Conservation (phyloP, 139 green algal species). For the Ostreobium quekettii region DNA sequence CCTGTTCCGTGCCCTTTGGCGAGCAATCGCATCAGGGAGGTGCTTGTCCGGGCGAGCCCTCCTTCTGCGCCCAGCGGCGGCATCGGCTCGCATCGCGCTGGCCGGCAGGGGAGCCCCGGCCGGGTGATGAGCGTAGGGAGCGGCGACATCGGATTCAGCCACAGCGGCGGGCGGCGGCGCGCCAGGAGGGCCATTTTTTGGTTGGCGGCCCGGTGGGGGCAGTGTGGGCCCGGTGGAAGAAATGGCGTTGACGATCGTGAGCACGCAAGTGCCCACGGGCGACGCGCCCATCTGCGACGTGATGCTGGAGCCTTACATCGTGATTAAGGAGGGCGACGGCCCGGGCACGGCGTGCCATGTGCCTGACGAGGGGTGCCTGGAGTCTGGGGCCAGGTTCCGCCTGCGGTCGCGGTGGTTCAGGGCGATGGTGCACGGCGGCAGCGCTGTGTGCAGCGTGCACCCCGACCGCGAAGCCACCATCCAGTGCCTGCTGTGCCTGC, state of each 20-base stretch:
- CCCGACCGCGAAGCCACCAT: conserved; percentile 71
- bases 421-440: conserved; percentile 58
- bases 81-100: too few species aligned
- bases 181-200: too few species aligned
- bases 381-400: conserved; percentile 51
- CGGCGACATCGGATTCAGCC: too few species aligned
- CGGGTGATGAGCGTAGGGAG: too few species aligned
- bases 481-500: conserved; percentile 86
- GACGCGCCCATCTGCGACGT: conserved; percentile 70
- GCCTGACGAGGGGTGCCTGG: conserved; percentile 55
- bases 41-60: too few species aligned
- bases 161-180: too few species aligned
- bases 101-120: too few species aligned
- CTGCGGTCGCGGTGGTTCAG: conserved; percentile 84
- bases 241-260: conserved; percentile 27
- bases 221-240: too few species aligned
- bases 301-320: conserved; percentile 76
- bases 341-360: conserved; percentile 69
- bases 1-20: too few species aligned
- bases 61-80: too few species aligned
- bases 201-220: too few species aligned
- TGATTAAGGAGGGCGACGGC: conserved; percentile 59
- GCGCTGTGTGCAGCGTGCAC: conserved; percentile 76
- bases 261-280: conserved; percentile 42
- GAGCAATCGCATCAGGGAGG: too few species aligned